Conservation (phyloP, 2,329 filamentous ascomycete genomes). For the Fusarium beomiforme region DNA sequence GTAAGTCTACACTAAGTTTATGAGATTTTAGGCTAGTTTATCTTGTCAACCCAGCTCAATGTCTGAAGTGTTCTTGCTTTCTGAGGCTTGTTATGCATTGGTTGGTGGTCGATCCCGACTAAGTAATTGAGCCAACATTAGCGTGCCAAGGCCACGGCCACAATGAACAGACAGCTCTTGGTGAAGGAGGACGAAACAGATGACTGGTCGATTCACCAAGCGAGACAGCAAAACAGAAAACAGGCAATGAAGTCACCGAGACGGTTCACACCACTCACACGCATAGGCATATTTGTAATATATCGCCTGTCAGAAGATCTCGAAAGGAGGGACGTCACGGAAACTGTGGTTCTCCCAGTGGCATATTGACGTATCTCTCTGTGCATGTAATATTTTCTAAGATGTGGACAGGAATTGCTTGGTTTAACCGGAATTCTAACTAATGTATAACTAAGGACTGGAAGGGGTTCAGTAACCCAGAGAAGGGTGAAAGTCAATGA, state of each 20-base stretch:
- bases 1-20: too few species aligned
- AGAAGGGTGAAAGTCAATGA: background rate
- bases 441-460: background rate
- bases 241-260: background rate
- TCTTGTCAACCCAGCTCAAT: too few species aligned
- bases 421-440: background rate
- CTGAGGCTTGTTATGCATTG: slow-evolving; percentile 5
- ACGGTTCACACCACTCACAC: background rate
- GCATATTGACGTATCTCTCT: background rate
- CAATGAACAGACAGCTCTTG: background rate
- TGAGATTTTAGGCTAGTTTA: too few species aligned
- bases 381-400: slow-evolving; percentile 1
- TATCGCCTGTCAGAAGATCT: background rate
- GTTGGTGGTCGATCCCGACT: slow-evolving; percentile 29
- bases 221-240: background rate
- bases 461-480: slow-evolving; percentile 1
- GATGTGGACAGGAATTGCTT: slow-evolving; percentile 1
- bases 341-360: slow-evolving; percentile 1
- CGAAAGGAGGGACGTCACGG: slow-evolving; percentile 9
- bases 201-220: background rate
- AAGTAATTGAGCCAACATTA: slow-evolving; percentile 2
- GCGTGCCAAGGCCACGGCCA: slow-evolving; percentile 9
- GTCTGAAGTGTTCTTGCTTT: too few species aligned
- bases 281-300: background rate
- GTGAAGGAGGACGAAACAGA: background rate